phyloP scores from a whole-genome alignment of 768 basidiomycete species.

The Daedaleopsis sinensis region DNA sequence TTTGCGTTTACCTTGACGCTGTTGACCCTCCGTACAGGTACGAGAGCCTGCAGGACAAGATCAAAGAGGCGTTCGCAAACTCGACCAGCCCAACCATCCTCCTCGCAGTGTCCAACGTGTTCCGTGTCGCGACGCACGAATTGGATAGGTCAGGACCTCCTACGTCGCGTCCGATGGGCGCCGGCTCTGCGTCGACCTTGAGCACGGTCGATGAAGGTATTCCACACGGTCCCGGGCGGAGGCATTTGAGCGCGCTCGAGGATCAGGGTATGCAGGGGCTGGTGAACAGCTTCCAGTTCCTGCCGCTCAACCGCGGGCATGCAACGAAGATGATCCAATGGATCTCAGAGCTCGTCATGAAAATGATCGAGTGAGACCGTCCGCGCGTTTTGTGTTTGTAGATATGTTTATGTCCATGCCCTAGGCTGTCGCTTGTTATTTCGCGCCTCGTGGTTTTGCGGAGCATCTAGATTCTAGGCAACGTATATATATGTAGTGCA shows the following conservation, averaged over 20 bases:
- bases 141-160: conserved; percentile 42
- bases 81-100: conserved; percentile 75
- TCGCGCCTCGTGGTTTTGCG: neutral
- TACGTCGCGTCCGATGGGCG: conserved; percentile 27
- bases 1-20: neutral
- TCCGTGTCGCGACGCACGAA: conserved; percentile 69
- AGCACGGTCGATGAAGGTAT: conserved; percentile 60
- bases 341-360: conserved; percentile 65
- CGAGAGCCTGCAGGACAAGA: conserved; percentile 73
- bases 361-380: conserved; percentile 46
- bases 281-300: conserved; percentile 71
- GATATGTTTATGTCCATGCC: neutral
- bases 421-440: neutral
- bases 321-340: conserved; percentile 69
- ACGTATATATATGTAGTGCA: conserved; percentile 2
- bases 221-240: conserved; percentile 48
- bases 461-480: conserved; percentile 1
- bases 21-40: conserved; percentile 50
- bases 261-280: conserved; percentile 76
- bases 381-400: neutral
- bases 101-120: conserved; percentile 72
- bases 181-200: conserved; percentile 64
- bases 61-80: conserved; percentile 71
- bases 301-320: conserved; percentile 46
- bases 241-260: conserved; percentile 63